Base-by-base conservation (phyloP, 1,139 yeast species). In the Diutina rugosa region DNA sequence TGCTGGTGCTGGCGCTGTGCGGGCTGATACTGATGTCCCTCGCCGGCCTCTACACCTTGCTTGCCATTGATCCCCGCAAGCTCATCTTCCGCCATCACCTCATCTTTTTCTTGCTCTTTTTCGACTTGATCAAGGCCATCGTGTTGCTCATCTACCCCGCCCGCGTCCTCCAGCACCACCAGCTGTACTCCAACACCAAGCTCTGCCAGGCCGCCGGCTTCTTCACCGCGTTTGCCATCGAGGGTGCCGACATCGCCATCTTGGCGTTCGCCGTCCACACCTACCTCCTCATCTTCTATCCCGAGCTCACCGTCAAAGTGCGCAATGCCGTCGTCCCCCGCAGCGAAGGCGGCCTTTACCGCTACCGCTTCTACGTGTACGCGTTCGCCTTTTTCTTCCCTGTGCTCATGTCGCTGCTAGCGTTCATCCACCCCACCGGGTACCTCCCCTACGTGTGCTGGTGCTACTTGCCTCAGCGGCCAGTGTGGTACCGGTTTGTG, bases 181-280 rank as follows among this genome's bases (percentile, higher is more conserved):
- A 75, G n/a, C 72, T 82, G 1, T 82, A 84, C 65, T 74, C 77
- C 56, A 80, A 80, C 62, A 70, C 73, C 28, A 72, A 70, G 46
- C 83, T 87, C 61, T 83, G 89, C 63, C 84, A 87, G 64, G 84
- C 84, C 14, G 81, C 89, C 54, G 97, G 97, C 4, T 90, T 88
- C 73, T 84, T 90, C 69, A 86, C 96, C 0, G 89, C 95, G 1
- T 77, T 84, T 48, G 79, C 91, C 41, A 86, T 88, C 35, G 96
- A 90, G 68, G 96, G 96, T 16, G 90, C 95, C 2, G 97, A 90
- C 69, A 68, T 89, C 52, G 95, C 95, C 30, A 90, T 90, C 55
- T 71, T 90, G 53, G 79, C 88, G 44, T 86, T 90, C 69, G 96
- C 97, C 1, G 69, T 90, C 26, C 97, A 90, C 68, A 86, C 93